Evolutionary conservation across 352 stramenopile species (phyloP).

Genomic region (Thraustotheca clavata): DNA sequence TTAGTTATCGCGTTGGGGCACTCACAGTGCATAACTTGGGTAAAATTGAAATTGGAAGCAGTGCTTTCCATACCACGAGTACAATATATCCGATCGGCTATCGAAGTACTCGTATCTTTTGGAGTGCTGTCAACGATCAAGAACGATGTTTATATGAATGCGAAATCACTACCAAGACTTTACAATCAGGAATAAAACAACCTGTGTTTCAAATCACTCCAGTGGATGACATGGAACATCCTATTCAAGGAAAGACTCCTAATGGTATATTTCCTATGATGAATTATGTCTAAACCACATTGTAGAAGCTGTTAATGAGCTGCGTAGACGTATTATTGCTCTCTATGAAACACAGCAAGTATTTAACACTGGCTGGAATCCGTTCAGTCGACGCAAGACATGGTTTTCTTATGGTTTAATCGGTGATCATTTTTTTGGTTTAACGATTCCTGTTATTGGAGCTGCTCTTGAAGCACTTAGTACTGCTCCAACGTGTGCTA

Average conservation of each 20-base stretch:
- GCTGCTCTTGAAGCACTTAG: slow-evolving; percentile 63
- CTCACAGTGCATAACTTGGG: slow-evolving; percentile 77
- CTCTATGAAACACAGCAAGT: slow-evolving; percentile 58
- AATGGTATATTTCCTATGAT: slow-evolving; percentile 22
- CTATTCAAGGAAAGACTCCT: slow-evolving; percentile 51
- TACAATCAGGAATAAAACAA: slow-evolving; percentile 21
- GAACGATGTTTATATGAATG: slow-evolving; percentile 87
- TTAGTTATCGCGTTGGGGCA: slow-evolving; percentile 63
- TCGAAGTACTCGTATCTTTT: slow-evolving; percentile 89
- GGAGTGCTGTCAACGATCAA: slow-evolving; percentile 54
- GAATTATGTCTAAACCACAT: background rate
- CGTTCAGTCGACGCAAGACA: slow-evolving; percentile 61
- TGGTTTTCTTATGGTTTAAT: slow-evolving; percentile 75
- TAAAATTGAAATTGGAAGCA: slow-evolving; percentile 63
- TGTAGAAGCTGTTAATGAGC: slow-evolving; percentile 51
- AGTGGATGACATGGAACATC: slow-evolving; percentile 52
- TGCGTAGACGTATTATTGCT: slow-evolving; percentile 58
- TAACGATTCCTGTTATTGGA: slow-evolving; percentile 55
- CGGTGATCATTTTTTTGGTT: slow-evolving; percentile 77
- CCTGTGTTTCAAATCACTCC: slow-evolving; percentile 71
- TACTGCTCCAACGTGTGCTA: slow-evolving; percentile 55
- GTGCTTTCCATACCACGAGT: slow-evolving; percentile 80
- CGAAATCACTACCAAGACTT: slow-evolving; percentile 67
- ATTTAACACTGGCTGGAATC: slow-evolving; percentile 44
- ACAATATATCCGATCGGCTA: slow-evolving; percentile 86